Evolutionary conservation across 2,329 filamentous ascomycete species (phyloP).

Genomic region (Boeremia lycopersici): DNA sequence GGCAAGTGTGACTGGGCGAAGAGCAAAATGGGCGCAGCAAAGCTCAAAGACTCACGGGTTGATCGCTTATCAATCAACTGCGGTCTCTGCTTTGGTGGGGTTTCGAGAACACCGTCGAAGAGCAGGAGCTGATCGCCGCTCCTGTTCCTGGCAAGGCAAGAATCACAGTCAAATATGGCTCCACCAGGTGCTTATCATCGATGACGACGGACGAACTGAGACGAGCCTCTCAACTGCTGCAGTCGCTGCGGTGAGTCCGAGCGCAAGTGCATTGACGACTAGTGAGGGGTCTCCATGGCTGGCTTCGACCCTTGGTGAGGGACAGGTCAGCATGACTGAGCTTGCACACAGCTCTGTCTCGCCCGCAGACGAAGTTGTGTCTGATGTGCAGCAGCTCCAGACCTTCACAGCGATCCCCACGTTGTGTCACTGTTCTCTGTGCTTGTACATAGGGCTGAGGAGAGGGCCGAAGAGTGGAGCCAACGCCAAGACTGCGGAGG

Average conservation of each 20-base stretch:
- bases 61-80: constrained; percentile 29
- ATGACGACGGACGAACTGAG: not conserved
- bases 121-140: constrained; percentile 14
- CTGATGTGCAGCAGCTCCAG: not conserved
- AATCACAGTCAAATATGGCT: not conserved
- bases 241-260: not conserved
- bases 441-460: constrained; percentile 24
- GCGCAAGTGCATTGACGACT: not conserved
- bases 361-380: not conserved
- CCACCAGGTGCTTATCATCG: not conserved
- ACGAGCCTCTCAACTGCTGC: not conserved
- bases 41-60: constrained; percentile 13
- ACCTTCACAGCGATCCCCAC: constrained; percentile 4
- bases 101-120: constrained; percentile 31
- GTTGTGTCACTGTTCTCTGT: not conserved
- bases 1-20: constrained; percentile 15
- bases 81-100: constrained; percentile 22
- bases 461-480: constrained; percentile 15
- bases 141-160: constrained; percentile 27
- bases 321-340: constrained; percentile 8
- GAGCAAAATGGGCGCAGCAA: constrained; percentile 28
- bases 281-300: not conserved
- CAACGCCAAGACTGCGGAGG: constrained; percentile 20
- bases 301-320: not conserved
- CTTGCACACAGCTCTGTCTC: not conserved